Percentiles rank a stretch among this genome's conserved stretches.
Evolutionary conservation across 2,329 filamentous ascomycete genomes (phyloP).

Genomic region (Diaporthe nobilis): DNA sequence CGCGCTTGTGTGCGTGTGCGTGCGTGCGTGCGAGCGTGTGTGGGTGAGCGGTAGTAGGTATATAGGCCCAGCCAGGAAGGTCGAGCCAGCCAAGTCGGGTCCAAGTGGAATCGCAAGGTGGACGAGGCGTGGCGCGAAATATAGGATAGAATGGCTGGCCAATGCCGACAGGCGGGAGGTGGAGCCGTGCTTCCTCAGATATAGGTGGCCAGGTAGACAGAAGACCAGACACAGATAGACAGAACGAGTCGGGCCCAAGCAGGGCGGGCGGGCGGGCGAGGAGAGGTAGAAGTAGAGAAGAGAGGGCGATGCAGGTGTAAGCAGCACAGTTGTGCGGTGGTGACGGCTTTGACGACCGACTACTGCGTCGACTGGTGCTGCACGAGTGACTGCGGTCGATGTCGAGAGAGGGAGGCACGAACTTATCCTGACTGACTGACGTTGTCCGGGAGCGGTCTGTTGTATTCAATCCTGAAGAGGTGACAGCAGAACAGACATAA

Average conservation of each 20-base stretch:
- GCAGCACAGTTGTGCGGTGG: conserved; percentile 3
- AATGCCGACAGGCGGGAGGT: conserved; percentile 25
- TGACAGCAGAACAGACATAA: conserved; percentile 29
- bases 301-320: not conserved
- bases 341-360: not conserved
- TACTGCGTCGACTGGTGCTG: not conserved
- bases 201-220: conserved; percentile 12
- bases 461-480: not conserved
- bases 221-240: not conserved
- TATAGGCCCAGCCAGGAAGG: conserved; percentile 15
- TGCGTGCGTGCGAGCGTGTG: not conserved
- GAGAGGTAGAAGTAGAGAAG: conserved; percentile 6
- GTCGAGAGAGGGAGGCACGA: not conserved
- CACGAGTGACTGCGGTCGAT: not conserved
- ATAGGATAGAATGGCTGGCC: conserved; percentile 24
- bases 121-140: conserved; percentile 33
- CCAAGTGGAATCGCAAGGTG: conserved; percentile 32
- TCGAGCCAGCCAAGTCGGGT: conserved; percentile 17
- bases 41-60: not conserved
- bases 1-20: not conserved
- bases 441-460: conserved; percentile 6
- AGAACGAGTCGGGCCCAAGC: not conserved
- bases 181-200: conserved; percentile 18
- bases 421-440: conserved; percentile 21
- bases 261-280: not conserved